These are phyloP conservation scores for Lolium rigidum DNA, from an alignment of 176 grass and related monocot species.

Conservation along the genomic window DNA sequence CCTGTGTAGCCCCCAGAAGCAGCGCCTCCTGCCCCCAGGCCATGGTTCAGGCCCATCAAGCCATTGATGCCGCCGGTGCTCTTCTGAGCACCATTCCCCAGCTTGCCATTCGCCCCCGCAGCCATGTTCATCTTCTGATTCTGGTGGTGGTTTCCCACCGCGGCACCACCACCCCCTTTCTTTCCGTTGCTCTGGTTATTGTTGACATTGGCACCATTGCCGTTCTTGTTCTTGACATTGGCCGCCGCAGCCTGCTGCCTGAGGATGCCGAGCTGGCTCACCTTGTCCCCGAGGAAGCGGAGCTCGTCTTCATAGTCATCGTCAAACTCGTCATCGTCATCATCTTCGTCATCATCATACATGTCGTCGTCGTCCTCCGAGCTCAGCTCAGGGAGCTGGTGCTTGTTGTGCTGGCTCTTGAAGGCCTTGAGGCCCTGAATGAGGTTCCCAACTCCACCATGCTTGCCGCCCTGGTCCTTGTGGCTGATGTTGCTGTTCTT, in stretches of 20 bases:
- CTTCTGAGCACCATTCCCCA: slow-evolving; percentile 40
- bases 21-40: slow-evolving; percentile 34
- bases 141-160: slow-evolving; percentile 42
- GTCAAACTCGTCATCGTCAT: slow-evolving; percentile 73
- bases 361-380: slow-evolving; percentile 80
- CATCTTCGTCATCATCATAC: slow-evolving; percentile 71
- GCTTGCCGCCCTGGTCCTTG: slow-evolving; percentile 69
- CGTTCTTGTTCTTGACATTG: slow-evolving; percentile 54
- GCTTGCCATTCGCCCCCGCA: slow-evolving; percentile 59
- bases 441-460: slow-evolving; percentile 64
- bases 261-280: slow-evolving; percentile 76
- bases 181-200: slow-evolving; percentile 52
- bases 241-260: slow-evolving; percentile 35
- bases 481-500: slow-evolving; percentile 47
- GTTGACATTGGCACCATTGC: slow-evolving; percentile 38
- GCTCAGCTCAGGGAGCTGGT: slow-evolving; percentile 57
- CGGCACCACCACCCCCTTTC: slow-evolving; percentile 19
- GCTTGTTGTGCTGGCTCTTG: slow-evolving; percentile 84
- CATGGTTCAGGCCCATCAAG: slow-evolving; percentile 67
- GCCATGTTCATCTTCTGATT: slow-evolving; percentile 72
- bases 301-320: slow-evolving; percentile 71
- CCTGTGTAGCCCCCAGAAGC: slow-evolving; percentile 53
- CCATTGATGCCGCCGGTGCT: slow-evolving; percentile 56
- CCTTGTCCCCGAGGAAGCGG: slow-evolving; percentile 66
- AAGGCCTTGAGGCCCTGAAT: slow-evolving; percentile 90